Base-by-base conservation (phyloP, 306 rosid genomes). In the Glycine tomentella region DNA sequence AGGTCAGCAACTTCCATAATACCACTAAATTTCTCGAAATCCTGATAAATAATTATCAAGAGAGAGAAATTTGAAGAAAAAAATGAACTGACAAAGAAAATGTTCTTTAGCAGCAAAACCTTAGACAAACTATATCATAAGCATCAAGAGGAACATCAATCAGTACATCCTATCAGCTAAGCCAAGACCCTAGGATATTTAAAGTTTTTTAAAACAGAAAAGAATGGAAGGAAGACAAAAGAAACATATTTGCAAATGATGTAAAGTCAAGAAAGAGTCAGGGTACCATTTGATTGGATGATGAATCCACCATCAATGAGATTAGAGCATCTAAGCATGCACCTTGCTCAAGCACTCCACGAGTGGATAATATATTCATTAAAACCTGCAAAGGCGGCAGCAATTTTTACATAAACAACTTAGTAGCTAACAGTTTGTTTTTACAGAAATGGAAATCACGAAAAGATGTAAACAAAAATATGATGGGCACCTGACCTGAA, bases 271-370 rank as follows among this genome's bases (percentile, higher is more conserved):
- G 31, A 25, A 25, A 25, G 56, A 68, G 31, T 76, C 52, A 77
- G 67, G 78, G 34, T 89, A 95, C 99, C 99, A 82, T 88, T 87
- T 95, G 99, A 90, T 95, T 95, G 76, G 85, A 82, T 5, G 93
- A 85, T 1, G 98, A 95, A 84, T 95, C 98, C 92, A 95, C 85
- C 98, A 95, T 93, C 73, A 93, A 86, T 8, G 96, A 86, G 81
- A 93, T 83, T 74, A 95, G 84, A 72, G 98, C 99, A 80, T 95
- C 99, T 67, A 95, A 87, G 81, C 98, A 95, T 53, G 95, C 98
- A 44, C 94, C 90, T 88, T 93, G 95, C 85, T 91, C 97, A 55
- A 81, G 91, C 62, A 89, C 95, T 65, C 97, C 94, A 8, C 94
- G 89, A 62, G 90, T 86, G 9, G 98, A 92, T 72, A 95, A 76